phyloP scores from a whole-genome alignment of 495 filamentous ascomycete species.

The Cercophora newfieldiana region DNA sequence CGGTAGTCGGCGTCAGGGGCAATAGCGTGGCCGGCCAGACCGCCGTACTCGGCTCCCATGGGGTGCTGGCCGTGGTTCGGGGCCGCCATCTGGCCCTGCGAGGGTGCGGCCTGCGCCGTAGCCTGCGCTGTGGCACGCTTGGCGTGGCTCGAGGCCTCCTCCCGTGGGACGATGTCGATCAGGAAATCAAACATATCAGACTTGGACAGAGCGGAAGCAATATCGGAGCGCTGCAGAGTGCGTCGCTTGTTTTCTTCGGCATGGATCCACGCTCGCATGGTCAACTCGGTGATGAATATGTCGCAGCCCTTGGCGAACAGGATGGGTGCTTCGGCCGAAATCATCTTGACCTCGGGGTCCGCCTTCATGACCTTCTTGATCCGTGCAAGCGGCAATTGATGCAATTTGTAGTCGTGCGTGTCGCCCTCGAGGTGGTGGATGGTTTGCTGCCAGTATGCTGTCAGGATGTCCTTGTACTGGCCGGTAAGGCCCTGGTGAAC shows the following conservation, averaged over 20 bases:
- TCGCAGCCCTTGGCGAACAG: conserved; percentile 98
- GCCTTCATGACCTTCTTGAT: conserved; percentile 99
- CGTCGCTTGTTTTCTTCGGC: conserved; percentile 98
- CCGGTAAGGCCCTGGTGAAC: conserved; percentile 94
- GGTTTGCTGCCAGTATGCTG: conserved; percentile 97
- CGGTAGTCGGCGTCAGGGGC: conserved; percentile 78
- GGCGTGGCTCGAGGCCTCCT: conserved; percentile 82
- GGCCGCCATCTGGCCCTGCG: conserved; percentile 59
- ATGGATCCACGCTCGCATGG: conserved; percentile 99
- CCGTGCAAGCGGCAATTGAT: conserved; percentile 90
- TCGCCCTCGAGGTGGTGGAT: conserved; percentile 93
- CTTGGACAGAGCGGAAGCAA: conserved; percentile 91
- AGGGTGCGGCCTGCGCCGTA: conserved; percentile 46
- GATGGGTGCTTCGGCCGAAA: conserved; percentile 96
- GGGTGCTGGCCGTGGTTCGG: conserved; percentile 55
- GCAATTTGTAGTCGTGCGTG: conserved; percentile 96
- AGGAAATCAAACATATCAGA: conserved; percentile 99
- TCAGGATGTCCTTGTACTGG: conserved; percentile 92
- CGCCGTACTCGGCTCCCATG: conserved; percentile 62
- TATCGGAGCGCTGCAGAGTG: conserved; percentile 92
- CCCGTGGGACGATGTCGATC: conserved; percentile 96
- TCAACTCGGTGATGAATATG: conserved; percentile 98
- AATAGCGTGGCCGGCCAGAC: conserved; percentile 28
- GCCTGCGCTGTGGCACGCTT: conserved; percentile 64
- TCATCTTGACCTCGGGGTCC: conserved; percentile 99